Conservation (phyloP, 805 yeast genomes). For the Candida insectorum region DNA sequence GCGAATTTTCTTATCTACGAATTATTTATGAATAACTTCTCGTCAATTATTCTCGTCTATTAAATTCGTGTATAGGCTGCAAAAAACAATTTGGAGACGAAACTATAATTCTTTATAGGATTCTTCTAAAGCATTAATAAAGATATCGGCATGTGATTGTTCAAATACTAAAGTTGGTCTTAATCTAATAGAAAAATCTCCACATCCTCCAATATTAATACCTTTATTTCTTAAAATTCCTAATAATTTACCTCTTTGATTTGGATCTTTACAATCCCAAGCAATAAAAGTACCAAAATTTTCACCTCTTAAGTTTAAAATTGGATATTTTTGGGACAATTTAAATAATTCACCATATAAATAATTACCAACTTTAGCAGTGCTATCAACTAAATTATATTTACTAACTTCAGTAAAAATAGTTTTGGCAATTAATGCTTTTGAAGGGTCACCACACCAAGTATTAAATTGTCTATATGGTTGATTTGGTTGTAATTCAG, state of each 20-base stretch:
- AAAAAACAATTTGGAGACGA: no score
- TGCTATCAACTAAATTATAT: slow-evolving; percentile 46
- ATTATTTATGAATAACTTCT: no score
- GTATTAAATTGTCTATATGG: slow-evolving; percentile 74
- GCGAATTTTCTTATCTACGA: no score
- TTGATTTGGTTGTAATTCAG: slow-evolving; percentile 53
- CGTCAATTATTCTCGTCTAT: no score
- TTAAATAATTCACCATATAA: slow-evolving; percentile 41
- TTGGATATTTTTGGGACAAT: slow-evolving; percentile 40
- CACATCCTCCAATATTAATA: slow-evolving; percentile 68
- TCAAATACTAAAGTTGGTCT: slow-evolving; percentile 66
- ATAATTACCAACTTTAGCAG: slow-evolving; percentile 53
- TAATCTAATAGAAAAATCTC: slow-evolving; percentile 54
- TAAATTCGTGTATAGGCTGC: no score
- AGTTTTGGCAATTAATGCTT: slow-evolving; percentile 59
- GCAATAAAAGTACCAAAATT: slow-evolving; percentile 65
- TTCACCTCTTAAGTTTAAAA: slow-evolving; percentile 58
- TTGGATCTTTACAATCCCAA: slow-evolving; percentile 49
- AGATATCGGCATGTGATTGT: slow-evolving; percentile 57
- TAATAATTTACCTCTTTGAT: slow-evolving; percentile 46
- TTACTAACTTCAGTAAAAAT: slow-evolving; percentile 54
- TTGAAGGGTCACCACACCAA: slow-evolving; percentile 77
- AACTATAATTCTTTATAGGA: slow-evolving; percentile 2
- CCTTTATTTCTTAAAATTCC: slow-evolving; percentile 47
- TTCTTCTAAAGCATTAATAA: slow-evolving; percentile 39